Evolutionary conservation across 345 rosid species (phyloP), one percentile per base, ranked within the genome.

Genomic region (Rubroshorea leprosula): DNA sequence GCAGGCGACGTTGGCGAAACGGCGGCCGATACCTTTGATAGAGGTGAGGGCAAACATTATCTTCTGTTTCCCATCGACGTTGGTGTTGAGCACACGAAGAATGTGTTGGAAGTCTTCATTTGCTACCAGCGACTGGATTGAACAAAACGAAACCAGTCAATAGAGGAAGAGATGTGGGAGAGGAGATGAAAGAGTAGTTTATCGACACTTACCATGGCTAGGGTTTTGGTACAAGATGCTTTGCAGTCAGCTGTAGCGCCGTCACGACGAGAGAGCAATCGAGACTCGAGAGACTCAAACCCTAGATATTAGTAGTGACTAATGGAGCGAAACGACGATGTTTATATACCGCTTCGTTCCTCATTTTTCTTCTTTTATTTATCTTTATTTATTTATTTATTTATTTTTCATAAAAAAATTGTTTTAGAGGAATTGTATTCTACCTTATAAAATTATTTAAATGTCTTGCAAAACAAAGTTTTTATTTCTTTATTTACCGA

Each of bases 11-110:
- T 89, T 86, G 39, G 95, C 87, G 18, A 87, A 80, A 25, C 93
- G 76, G 69, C 97, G 76, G 1, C 96, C 96, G 23, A 87, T 90
- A 81, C 97, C 97, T 50, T 90, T 90, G 72, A 90, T 90, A 13
- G 97, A 84, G 76, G 96, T 90, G 35, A 90, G 66, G n/a, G 97
- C 97, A 74, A 86, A 87, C 96, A 87, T 87, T 7, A 87, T 87
- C 80, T 80, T 90, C 74, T 85, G 93, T 63, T 87, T 90, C 0
- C 96, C 95, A 71, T 90, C 95, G 22, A 90, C 95, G 53, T 90
- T 90, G 7, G 97, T 90, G 75, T 90, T 87, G 39, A 83, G 74
- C 64, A 90, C 97, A 84, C 93, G 96, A 61, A 87, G 70, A 64
- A 90, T 90, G 75, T 90, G 96, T 74, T 90, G 97, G 57, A 85